A percentile compares a stretch with the other conserved stretches of the same genome.
phyloP scores from a whole-genome alignment of 441 rosid species.

The Syzygium syzygioides region DNA sequence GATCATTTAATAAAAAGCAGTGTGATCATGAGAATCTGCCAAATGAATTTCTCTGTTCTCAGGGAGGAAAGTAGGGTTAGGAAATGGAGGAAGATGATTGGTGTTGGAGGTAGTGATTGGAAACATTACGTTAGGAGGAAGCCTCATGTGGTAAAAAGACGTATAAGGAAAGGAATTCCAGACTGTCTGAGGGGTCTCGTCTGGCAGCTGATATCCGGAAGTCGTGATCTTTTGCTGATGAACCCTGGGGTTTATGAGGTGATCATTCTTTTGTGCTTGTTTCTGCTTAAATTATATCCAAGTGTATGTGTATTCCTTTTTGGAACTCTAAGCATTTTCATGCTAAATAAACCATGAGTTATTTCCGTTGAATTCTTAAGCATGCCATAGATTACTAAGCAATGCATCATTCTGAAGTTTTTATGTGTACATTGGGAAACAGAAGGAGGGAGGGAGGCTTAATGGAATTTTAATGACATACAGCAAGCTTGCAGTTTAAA shows the following conservation, averaged over 20 bases:
- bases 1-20: neutral
- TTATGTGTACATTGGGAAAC: neutral
- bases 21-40: neutral
- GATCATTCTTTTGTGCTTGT: neutral
- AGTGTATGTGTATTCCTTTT: neutral
- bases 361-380: neutral
- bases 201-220: constrained; percentile 97
- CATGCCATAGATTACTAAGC: neutral
- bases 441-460: neutral
- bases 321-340: neutral
- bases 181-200: constrained; percentile 98
- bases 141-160: constrained; percentile 87
- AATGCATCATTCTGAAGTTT: neutral
- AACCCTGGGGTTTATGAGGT: constrained; percentile 97
- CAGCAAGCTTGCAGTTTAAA: neutral
- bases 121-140: constrained; percentile 84
- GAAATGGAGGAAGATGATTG: constrained; percentile 99
- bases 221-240: constrained; percentile 91
- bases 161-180: constrained; percentile 87
- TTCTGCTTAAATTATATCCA: neutral
- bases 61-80: constrained; percentile 83
- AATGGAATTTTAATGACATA: neutral
- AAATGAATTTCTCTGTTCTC: constrained; percentile 10
- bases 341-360: neutral
- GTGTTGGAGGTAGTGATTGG: constrained; percentile 97